Conservation (phyloP, 768 basidiomycete genomes). For the Coprinopsis cinerea region DNA sequence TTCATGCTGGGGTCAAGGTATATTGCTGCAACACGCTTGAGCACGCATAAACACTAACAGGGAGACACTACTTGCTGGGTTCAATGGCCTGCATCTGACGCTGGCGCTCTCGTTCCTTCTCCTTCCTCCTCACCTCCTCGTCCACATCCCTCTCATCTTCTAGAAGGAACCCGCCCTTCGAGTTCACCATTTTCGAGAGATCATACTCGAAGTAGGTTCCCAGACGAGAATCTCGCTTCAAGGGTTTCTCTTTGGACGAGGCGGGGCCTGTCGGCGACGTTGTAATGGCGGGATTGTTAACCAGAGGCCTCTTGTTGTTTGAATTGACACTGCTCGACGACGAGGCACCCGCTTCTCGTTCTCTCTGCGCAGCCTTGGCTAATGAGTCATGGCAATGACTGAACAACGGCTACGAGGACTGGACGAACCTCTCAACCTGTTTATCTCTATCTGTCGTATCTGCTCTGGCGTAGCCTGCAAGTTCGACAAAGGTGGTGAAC, state of each 20-base stretch:
- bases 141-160: constrained; percentile 83
- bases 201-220: constrained; percentile 98
- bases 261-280: constrained; percentile 54
- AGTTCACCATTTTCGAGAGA: constrained; percentile 93
- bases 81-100: constrained; percentile 70
- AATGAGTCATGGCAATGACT: constrained; percentile 4
- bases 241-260: constrained; percentile 40
- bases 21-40: constrained; percentile 51
- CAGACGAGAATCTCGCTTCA: constrained; percentile 71
- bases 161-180: constrained; percentile 91
- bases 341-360: constrained; percentile 49
- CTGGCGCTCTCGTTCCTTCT: constrained; percentile 77
- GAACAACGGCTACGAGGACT: not conserved
- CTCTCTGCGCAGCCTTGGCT: constrained; percentile 76
- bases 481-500: constrained; percentile 13
- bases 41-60: not conserved
- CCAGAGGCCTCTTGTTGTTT: constrained; percentile 74
- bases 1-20: constrained; percentile 66
- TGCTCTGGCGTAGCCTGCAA: constrained; percentile 59
- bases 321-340: constrained; percentile 45
- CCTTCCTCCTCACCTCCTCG: constrained; percentile 67
- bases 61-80: constrained; percentile 46
- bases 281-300: constrained; percentile 32
- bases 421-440: constrained; percentile 65
- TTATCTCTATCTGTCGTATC: constrained; percentile 67